Evolutionary conservation across 768 basidiomycete species (phyloP), one percentile per base, ranked within the genome.

Genomic region (Lentinula aciculospora): DNA sequence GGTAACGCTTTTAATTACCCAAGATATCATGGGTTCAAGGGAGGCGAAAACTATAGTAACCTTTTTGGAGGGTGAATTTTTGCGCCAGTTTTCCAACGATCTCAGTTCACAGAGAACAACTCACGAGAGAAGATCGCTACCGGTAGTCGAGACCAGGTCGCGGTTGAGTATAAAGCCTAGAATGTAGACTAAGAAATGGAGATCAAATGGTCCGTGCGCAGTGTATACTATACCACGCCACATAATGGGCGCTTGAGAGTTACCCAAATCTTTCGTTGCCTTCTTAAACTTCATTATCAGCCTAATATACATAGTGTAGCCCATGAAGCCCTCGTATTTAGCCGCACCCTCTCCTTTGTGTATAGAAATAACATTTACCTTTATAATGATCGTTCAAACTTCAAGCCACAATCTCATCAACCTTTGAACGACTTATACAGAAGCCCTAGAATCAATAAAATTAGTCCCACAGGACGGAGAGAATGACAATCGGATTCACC

Each of bases 351-450:
- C 19, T n/a, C n/a, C n/a, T n/a, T n/a, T n/a, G n/a, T 23, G 6
- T 42, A 42, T 42, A 17, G 1, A 34, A 34, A 7, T 34, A 34
- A 8, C 1, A 21, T 45, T 23, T 9, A 15, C 25, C 23, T 23
- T 45, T 19, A 27, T 5, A 23, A 45, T 45, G 8, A 9, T 23
- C 8, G 2, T 9, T 12, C 1, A 27, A 17, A 31, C 15, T n/a
- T 47, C 25, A 53, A 6, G 51, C 51, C 15, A 77, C 74, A 21
- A 86, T 71, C 61, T 86, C 84, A 61, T 86, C 85, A 0, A 86
- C 85, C 67, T 86, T 86, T 45, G 82, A 82, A n/a, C 83, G 74
- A 63, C 77, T 81, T 58, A 86, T 83, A 63, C 85, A 86, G 65
- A 86, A 85, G 3, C 82, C 84, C 82, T 83, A 42, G 7, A 34